Conservation (phyloP, 164 flowering plant species). For the Vitis cinerea region DNA sequence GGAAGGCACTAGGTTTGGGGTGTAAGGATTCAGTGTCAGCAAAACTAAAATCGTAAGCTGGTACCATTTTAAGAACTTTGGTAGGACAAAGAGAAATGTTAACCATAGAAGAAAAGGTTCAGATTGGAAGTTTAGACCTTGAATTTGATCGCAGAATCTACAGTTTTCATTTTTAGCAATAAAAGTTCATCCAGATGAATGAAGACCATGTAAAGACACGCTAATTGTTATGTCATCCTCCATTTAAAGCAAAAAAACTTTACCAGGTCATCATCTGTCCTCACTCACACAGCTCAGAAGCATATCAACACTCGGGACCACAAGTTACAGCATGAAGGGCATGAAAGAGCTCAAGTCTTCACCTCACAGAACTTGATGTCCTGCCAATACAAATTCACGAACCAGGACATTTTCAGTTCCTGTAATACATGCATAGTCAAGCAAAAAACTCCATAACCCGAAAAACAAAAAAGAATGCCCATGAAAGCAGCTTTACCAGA, state of each 20-base stretch:
- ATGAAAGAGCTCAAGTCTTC: too few relatives aligned
- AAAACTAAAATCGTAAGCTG: too few relatives aligned
- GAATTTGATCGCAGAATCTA: too few relatives aligned
- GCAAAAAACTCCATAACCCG: neutral
- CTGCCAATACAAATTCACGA: too few relatives aligned
- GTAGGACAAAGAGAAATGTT: too few relatives aligned
- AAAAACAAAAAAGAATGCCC: neutral
- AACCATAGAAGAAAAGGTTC: too few relatives aligned
- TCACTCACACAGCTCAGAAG: neutral
- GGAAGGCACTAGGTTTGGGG: too few relatives aligned
- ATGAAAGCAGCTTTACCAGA: slow-evolving; percentile 28
- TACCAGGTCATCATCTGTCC: slow-evolving; percentile 4
- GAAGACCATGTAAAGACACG: neutral
- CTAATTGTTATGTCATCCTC: neutral
- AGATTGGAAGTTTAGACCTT: too few relatives aligned
- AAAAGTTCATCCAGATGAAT: neutral
- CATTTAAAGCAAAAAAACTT: neutral
- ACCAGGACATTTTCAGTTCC: neutral
- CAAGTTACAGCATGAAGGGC: slow-evolving; percentile 1
- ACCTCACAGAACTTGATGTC: too few relatives aligned
- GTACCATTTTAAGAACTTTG: too few relatives aligned
- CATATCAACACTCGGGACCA: slow-evolving; percentile 3
- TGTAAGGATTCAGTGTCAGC: too few relatives aligned
- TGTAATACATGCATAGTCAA: neutral
- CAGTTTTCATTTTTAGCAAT: neutral